Evolutionary conservation across 345 rosid species (phyloP), one percentile per base, ranked within the genome.

Genomic region (Rhodomyrtus tomentosa): DNA sequence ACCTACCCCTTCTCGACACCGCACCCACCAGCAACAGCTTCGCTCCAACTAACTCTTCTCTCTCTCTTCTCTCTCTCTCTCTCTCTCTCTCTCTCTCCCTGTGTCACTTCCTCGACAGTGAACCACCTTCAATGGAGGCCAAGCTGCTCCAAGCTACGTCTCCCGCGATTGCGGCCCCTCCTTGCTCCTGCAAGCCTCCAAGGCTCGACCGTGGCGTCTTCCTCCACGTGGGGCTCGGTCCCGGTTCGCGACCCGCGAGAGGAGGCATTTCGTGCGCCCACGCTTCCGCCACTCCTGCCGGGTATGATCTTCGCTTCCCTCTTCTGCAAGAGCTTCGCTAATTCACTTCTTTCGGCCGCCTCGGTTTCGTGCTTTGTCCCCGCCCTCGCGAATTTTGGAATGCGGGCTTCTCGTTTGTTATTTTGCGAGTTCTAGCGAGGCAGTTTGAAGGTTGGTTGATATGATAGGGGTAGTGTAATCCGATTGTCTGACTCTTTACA

Each of bases 211-310:
- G 21, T 38, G 79, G 45, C 45, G 45, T 68, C 79, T 11, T 11
- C 79, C 7, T 68, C 11, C 45, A 24, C 45, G 45, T 9, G 40
- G 45, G 25, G 25, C 40, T 36, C 79, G 79, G 79, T 5, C 13
- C 79, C 79, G 45, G 45, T 20, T 18, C 79, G 24, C 45, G 45
- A 3, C 5, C 22, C 40, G 55, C 24, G 42, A 20, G 53, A 5
- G 56, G 12, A 18, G 25, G 90, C 84, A 49, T 84, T 45, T 55
- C 36, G 18, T 80, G 93, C 45, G 84, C 89, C 80, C 88, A 88
- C 12, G 93, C 92, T 38, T 86, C 91, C 22, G 84, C 90, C 53
- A 84, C 90, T 80, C 89, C 90, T 14, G 72, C 85, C 81, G 95
- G 94, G 98, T 94, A 91, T 6, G 55, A 59, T 68, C n/a, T 9